Percentiles rank a stretch among this genome's conserved stretches.
These are phyloP conservation scores for Crithidia acanthocephali DNA, from an alignment of 208 protist genomes.

Conservation along the genomic window DNA sequence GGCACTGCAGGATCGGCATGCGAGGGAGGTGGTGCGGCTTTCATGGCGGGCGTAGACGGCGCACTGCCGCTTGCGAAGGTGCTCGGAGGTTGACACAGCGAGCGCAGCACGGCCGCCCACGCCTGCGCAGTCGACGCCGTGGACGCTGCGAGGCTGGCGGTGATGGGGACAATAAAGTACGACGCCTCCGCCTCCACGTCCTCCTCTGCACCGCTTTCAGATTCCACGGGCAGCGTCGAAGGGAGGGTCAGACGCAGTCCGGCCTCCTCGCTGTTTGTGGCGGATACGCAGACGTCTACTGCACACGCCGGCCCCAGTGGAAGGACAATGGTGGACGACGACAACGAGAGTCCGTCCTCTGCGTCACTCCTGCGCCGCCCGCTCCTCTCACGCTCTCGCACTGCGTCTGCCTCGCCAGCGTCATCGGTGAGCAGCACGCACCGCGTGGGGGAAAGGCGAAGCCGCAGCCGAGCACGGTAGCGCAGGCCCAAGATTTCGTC, in stretches of 20 bases:
- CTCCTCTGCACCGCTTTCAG: not conserved
- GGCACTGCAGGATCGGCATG: not conserved
- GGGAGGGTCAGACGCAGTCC: conserved; percentile 8
- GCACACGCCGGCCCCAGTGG: conserved; percentile 17
- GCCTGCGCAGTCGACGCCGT: not conserved
- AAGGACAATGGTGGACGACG: conserved; percentile 4
- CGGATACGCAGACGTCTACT: not conserved
- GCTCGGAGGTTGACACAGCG: not conserved
- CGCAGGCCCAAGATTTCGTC: conserved; percentile 27
- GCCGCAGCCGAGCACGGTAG: conserved; percentile 30
- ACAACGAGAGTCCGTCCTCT: not conserved
- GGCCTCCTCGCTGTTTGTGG: not conserved
- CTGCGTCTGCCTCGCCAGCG: too few species aligned
- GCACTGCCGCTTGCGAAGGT: not conserved
- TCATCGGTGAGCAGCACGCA: conserved; percentile 23
- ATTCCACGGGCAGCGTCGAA: not conserved
- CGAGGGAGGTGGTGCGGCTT: not conserved
- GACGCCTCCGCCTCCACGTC: not conserved
- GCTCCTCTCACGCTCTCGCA: too few species aligned
- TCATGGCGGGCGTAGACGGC: too few species aligned
- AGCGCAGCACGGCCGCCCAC: conserved; percentile 14
- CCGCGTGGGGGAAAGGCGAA: conserved; percentile 17
- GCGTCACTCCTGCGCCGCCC: too few species aligned
- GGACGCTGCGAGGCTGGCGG: not conserved
- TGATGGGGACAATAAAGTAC: conserved; percentile 7